Evolutionary conservation across 192 early-diverging fungal genomes (phyloP), one percentile per base, ranked within the genome.

Genomic region (Coemansia sp.): DNA sequence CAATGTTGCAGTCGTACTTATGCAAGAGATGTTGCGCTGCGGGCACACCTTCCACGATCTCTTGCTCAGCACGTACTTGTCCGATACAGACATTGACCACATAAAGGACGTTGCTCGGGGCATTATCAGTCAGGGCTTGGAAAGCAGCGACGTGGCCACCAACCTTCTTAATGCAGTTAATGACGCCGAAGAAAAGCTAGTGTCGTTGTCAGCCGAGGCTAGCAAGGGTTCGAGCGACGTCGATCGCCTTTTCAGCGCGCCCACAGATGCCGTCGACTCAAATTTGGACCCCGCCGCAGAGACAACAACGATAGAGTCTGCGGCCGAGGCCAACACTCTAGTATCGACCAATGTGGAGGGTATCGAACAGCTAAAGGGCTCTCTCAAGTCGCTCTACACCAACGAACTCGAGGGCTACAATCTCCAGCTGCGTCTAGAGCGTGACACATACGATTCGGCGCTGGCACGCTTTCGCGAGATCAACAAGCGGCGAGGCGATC

Each of bases 341-440:
- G 34, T 63, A 11, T 84, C 87, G 29, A 86, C 84, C 5, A 66
- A 90, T 38, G 85, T 93, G 27, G 62, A 88, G 10, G 96, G 96
- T 25, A 90, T 96, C 29, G 75, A 81, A 29, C 86, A 96, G 55
- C 85, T 98, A 29, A 84, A 87, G 42, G 81, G 86, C 12, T 89
- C 90, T 15, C 85, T 96, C n/a, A 69, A 79, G 39, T 85, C 90
- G 0, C 73, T 90, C 4, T 66, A 77, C 19, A 66, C 85, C 41
- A 82, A 81, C 67, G 82, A 87, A 15, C 82, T 89, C 37, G 74
- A 85, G 38, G 80, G 84, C 29, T 92, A 87, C 75, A 89, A 92
- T 17, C 85, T 89, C 60, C 95, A 98, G 73, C 58, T 90, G 14
- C 88, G 88, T 63, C 75, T 98, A 0, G 95, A 98, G 76, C 89